These are phyloP conservation scores for Lachancea sp. DNA, from an alignment of 805 yeast species.

Conservation along the genomic window DNA sequence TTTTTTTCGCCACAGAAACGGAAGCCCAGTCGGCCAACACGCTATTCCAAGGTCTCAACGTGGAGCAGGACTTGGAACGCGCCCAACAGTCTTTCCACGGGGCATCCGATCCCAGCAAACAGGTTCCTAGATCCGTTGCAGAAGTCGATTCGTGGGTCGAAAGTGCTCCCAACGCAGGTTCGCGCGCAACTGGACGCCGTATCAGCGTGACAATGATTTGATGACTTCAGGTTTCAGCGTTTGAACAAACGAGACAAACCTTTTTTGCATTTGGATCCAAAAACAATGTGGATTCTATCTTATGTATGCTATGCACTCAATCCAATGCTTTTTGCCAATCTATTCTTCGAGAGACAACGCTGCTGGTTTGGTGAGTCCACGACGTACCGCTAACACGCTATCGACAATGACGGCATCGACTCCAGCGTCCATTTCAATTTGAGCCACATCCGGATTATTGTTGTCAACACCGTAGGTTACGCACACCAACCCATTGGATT, in stretches of 20 bases:
- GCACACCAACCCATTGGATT: conserved; percentile 84
- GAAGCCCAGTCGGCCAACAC: conserved; percentile 11
- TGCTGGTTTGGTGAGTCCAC: conserved; percentile 49
- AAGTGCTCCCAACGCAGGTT: neutral
- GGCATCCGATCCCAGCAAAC: neutral
- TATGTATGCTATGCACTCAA: neutral
- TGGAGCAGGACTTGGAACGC: conserved; percentile 1
- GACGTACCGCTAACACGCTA: conserved; percentile 86
- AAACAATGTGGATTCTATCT: neutral
- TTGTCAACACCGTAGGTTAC: conserved; percentile 85
- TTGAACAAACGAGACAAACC: too few relatives aligned
- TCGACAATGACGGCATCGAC: conserved; percentile 99
- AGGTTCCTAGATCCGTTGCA: conserved; percentile 1
- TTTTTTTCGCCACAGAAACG: conserved; percentile 11
- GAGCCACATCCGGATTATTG: conserved; percentile 78
- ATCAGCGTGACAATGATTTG: conserved; percentile 4
- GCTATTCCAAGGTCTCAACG: conserved; percentile 12
- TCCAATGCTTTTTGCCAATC: neutral
- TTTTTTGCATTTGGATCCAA: neutral
- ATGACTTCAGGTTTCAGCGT: too few relatives aligned
- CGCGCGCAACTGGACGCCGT: neutral
- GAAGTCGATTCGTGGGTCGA: neutral
- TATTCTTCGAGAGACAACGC: neutral
- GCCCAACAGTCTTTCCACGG: conserved; percentile 5
- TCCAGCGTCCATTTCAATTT: conserved; percentile 84